phyloP scores from a whole-genome alignment of 306 rosid species.

The Neltuma alba region DNA sequence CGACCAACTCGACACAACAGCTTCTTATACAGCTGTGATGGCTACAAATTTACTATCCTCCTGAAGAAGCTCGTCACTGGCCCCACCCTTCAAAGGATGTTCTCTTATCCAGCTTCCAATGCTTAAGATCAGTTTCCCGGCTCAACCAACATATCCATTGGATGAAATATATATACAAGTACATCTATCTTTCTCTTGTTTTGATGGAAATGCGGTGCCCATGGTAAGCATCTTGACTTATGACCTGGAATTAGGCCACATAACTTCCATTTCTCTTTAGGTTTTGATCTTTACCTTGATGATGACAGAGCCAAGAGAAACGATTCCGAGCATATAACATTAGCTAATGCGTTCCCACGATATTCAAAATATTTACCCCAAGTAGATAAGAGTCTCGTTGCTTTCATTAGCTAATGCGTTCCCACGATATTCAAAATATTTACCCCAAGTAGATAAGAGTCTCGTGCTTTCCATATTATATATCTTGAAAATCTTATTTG shows the following conservation, averaged over 20 bases:
- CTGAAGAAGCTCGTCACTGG: background rate
- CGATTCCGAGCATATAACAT: too few relatives aligned
- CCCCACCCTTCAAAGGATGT: background rate
- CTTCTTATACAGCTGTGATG: too few relatives aligned
- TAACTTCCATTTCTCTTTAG: background rate
- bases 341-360: too few relatives aligned
- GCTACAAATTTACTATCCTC: background rate
- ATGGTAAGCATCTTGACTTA: background rate
- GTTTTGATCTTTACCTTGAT: too few relatives aligned
- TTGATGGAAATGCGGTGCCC: background rate
- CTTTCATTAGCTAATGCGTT: too few relatives aligned
- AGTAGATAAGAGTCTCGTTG: too few relatives aligned
- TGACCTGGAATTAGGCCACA: background rate
- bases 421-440: too few relatives aligned
- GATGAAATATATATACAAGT: background rate
- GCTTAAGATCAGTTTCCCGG: background rate
- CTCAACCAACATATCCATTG: background rate
- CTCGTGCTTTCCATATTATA: too few relatives aligned
- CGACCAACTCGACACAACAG: too few relatives aligned
- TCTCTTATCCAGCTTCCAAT: background rate
- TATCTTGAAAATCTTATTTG: background rate
- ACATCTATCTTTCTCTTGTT: background rate
- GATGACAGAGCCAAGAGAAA: too few relatives aligned
- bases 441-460: too few relatives aligned
- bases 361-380: too few relatives aligned